Conservation (phyloP, 2,329 filamentous ascomycete genomes). For the Pseudogymnoascus verrucosus region DNA sequence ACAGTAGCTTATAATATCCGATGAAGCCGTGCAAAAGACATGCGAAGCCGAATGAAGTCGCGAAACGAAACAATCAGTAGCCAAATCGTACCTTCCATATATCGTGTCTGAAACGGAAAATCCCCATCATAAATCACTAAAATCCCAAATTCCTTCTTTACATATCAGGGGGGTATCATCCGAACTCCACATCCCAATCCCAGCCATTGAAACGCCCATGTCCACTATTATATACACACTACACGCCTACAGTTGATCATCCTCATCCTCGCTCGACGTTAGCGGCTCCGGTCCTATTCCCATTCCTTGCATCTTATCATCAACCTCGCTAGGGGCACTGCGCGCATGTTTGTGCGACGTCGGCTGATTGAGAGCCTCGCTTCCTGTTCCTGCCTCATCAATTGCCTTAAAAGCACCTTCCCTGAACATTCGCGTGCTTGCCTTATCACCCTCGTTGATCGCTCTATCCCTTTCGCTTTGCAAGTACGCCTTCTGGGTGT, state of each 20-base stretch:
- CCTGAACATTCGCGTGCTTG: not conserved
- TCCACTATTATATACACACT: not conserved
- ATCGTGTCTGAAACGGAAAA: not conserved
- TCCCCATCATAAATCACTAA: not conserved
- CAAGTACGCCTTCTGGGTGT: not conserved
- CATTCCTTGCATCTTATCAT: not conserved
- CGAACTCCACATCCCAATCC: not conserved
- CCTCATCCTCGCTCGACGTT: not conserved
- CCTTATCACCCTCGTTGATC: not conserved
- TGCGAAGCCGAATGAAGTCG: not conserved
- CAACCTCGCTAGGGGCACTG: not conserved
- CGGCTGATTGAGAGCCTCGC: not conserved
- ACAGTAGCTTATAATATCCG: not conserved
- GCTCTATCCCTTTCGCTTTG: not conserved
- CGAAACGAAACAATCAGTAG: not conserved
- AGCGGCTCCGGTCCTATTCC: not conserved
- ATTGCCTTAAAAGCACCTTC: not conserved
- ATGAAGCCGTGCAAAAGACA: not conserved
- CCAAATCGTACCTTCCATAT: not conserved
- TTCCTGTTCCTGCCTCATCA: not conserved
- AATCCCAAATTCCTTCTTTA: not conserved
- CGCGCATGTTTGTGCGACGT: not conserved
- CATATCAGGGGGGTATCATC: constrained; percentile 3
- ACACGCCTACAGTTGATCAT: not conserved
- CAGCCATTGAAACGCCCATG: not conserved